A percentile compares a stretch with the other conserved stretches of the same genome.
Evolutionary conservation across 148 eudicot species (phyloP).

Genomic region (Cornus kousa): DNA sequence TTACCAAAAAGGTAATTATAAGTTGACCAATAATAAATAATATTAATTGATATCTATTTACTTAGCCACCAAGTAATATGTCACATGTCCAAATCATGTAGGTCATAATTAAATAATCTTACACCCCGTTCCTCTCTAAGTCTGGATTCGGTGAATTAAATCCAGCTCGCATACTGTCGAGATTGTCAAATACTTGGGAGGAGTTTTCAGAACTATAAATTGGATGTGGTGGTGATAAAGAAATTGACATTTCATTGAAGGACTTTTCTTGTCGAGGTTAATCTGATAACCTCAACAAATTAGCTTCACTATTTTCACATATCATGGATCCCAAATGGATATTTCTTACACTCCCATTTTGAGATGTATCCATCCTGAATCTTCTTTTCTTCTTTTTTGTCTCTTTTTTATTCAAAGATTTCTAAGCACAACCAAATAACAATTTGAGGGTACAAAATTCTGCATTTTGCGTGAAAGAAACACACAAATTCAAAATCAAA

Average conservation of each 20-base stretch:
- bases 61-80: too few species aligned
- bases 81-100: too few species aligned
- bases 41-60: too few species aligned
- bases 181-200: slow-evolving; percentile 50
- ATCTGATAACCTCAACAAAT: slow-evolving; percentile 53
- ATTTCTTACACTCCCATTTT: slow-evolving; percentile 10
- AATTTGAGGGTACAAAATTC: too few species aligned
- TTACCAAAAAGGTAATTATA: too few species aligned
- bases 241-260: slow-evolving; percentile 62
- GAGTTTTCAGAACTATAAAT: slow-evolving; percentile 28
- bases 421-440: too few species aligned
- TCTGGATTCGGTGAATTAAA: slow-evolving; percentile 56
- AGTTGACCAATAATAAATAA: too few species aligned
- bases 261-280: slow-evolving; percentile 52
- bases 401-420: too few species aligned
- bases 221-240: slow-evolving; percentile 60
- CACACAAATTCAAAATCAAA: too few species aligned
- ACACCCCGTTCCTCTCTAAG: too few species aligned
- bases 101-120: too few species aligned
- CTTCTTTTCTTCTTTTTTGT: neutral
- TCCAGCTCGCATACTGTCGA: slow-evolving; percentile 60
- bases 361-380: slow-evolving; percentile 2
- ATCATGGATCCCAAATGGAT: slow-evolving; percentile 30
- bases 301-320: slow-evolving; percentile 62
- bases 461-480: too few species aligned